Percentiles rank a stretch among this genome's conserved stretches.
phyloP scores from a whole-genome alignment of 176 grass and related monocot species.

The barley (Hordeum vulgare) region MorexV3_pseudomolecules_assembly NC_058523.1:361001723-361002222 shows the following conservation, averaged over 20 bases:
- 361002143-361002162: conserved; percentile 68
- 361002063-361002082: conserved; percentile 68
- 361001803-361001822: conserved; percentile 34
- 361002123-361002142: conserved; percentile 59
- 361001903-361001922: conserved; percentile 83
- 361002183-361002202: conserved; percentile 54
- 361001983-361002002: conserved; percentile 78
- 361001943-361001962: conserved; percentile 69
- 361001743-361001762: conserved; percentile 23
- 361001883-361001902: conserved; percentile 61
- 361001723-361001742: conserved; percentile 10
- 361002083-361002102: conserved; percentile 85
- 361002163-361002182: conserved; percentile 57
- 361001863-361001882: conserved; percentile 94
- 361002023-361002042: conserved; percentile 59
- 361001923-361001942: conserved; percentile 73
- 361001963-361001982: conserved; percentile 54
- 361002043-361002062: conserved; percentile 72
- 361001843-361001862: conserved; percentile 53
- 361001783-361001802: background rate
- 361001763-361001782: conserved; percentile 19
- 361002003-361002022: conserved; percentile 59
- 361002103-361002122: conserved; percentile 74
- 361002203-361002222: conserved; percentile 73
- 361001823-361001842: conserved; percentile 51